These are phyloP conservation scores for Monilinia fructigena DNA, from an alignment of 2,329 filamentous ascomycete genomes.

Conservation along the genomic window DNA sequence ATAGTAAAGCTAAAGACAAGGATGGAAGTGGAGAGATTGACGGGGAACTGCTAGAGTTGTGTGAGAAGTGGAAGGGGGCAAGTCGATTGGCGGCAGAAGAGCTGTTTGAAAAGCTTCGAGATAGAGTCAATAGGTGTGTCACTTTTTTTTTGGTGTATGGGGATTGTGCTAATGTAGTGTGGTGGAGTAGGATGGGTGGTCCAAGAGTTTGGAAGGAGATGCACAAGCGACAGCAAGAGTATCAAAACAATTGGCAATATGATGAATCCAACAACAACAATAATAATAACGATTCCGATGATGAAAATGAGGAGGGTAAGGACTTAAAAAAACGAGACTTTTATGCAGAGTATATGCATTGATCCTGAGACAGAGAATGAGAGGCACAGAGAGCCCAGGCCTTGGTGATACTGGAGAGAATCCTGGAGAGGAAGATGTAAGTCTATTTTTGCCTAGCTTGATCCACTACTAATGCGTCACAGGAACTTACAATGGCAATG, in stretches of 20 bases:
- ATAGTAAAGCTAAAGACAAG: slow-evolving; percentile 32
- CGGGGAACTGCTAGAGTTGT: slow-evolving; percentile 55
- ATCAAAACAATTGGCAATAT: slow-evolving; percentile 44
- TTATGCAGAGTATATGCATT: slow-evolving; percentile 39
- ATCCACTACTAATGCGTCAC: slow-evolving; percentile 23
- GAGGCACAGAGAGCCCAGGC: slow-evolving; percentile 38
- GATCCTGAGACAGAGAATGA: slow-evolving; percentile 41
- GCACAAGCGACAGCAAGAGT: slow-evolving; percentile 47
- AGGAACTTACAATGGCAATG: slow-evolving; percentile 68
- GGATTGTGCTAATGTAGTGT: slow-evolving; percentile 15
- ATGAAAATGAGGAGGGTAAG: slow-evolving; percentile 42
- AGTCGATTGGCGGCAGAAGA: slow-evolving; percentile 66
- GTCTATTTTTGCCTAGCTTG: slow-evolving; percentile 39
- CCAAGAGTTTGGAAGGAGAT: slow-evolving; percentile 56
- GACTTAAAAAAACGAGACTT: slow-evolving; percentile 41
- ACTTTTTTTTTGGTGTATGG: not conserved
- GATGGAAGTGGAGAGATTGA: slow-evolving; percentile 52
- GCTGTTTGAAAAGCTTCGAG: slow-evolving; percentile 59
- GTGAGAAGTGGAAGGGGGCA: slow-evolving; percentile 59
- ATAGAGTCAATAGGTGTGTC: slow-evolving; percentile 52
- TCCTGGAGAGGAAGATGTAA: slow-evolving; percentile 44
- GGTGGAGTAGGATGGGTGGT: slow-evolving; percentile 53
- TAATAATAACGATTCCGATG: slow-evolving; percentile 38
- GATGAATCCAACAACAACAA: slow-evolving; percentile 27
- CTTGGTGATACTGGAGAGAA: slow-evolving; percentile 40